A percentile compares a stretch with the other conserved stretches of the same genome.
Conservation (phyloP, 306 rosid genomes). For the Rosa lucieae region DNA sequence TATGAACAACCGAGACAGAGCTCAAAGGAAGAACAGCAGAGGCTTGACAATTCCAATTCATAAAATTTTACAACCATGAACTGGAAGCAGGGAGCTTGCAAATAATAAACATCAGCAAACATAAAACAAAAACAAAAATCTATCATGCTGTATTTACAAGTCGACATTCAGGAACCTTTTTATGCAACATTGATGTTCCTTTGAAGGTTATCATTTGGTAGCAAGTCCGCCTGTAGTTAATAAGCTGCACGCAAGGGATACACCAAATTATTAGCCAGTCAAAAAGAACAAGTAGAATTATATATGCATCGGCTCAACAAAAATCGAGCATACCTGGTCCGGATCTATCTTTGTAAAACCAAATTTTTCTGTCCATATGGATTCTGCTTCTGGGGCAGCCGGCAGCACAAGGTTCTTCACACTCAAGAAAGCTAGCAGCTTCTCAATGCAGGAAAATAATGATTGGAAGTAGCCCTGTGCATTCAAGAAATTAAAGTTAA, state of each 20-base stretch:
- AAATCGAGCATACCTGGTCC: slow-evolving; percentile 56
- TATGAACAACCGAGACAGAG: slow-evolving; percentile 25
- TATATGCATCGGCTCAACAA: not conserved
- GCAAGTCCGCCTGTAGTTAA: slow-evolving; percentile 65
- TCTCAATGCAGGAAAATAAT: slow-evolving; percentile 84
- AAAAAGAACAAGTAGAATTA: slow-evolving; percentile 11
- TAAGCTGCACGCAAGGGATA: slow-evolving; percentile 55
- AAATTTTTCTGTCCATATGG: slow-evolving; percentile 87
- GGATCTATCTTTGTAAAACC: slow-evolving; percentile 75
- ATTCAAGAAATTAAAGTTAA: not conserved
- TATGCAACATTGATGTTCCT: slow-evolving; percentile 91
- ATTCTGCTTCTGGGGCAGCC: slow-evolving; percentile 90
- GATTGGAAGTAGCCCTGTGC: slow-evolving; percentile 93
- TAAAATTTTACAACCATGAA: slow-evolving; percentile 19
- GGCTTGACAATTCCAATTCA: slow-evolving; percentile 28
- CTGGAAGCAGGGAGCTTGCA: slow-evolving; percentile 28
- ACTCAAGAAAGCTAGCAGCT: slow-evolving; percentile 69
- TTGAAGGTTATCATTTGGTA: slow-evolving; percentile 81
- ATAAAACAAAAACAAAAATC: not conserved
- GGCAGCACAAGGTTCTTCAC: slow-evolving; percentile 86
- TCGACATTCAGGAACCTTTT: slow-evolving; percentile 64
- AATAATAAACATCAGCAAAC: slow-evolving; percentile 5
- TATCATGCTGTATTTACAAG: slow-evolving; percentile 34
- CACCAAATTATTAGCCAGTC: slow-evolving; percentile 2
- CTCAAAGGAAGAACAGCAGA: slow-evolving; percentile 17